phyloP scores from a whole-genome alignment of 345 rosid species.

The Reutealis trisperma region DNA sequence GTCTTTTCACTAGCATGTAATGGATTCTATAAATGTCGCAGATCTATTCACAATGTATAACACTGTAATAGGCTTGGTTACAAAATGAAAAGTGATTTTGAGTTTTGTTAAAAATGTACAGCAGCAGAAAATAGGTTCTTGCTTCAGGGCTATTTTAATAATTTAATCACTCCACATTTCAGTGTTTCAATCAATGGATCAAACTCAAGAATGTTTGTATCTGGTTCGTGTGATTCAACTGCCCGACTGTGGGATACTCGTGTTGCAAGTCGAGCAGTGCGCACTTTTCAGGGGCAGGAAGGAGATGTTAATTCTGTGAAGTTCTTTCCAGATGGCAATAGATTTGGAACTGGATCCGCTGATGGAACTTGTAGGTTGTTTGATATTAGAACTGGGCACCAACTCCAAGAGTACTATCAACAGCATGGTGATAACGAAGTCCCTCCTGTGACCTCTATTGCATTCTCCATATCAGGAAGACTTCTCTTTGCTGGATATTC shows the following conservation, averaged over 20 bases:
- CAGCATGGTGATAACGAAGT: conserved; percentile 52
- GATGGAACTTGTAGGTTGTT: conserved; percentile 96
- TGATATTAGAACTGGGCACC: conserved; percentile 94
- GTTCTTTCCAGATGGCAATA: conserved; percentile 94
- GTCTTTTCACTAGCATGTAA: background rate
- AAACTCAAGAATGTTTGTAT: conserved; percentile 75
- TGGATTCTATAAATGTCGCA: conserved; percentile 1
- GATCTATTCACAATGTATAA: background rate
- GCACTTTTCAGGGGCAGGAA: conserved; percentile 88
- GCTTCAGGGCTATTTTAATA: conserved; percentile 9
- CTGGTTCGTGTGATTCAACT: conserved; percentile 94
- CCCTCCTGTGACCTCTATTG: conserved; percentile 69
- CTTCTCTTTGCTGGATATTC: conserved; percentile 88
- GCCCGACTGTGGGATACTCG: conserved; percentile 97
- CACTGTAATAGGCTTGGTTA: background rate
- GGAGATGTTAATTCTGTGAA: conserved; percentile 88
- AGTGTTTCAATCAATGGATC: conserved; percentile 79
- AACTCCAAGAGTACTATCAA: conserved; percentile 75
- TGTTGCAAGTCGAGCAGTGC: conserved; percentile 93
- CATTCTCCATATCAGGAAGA: conserved; percentile 94
- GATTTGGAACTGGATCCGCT: conserved; percentile 94
- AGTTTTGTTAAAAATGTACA: background rate
- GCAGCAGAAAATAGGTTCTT: background rate
- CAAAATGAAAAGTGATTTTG: background rate
- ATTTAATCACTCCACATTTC: conserved; percentile 18